Conservation (phyloP, 345 rosid species). For the Balakata baccata region DNA sequence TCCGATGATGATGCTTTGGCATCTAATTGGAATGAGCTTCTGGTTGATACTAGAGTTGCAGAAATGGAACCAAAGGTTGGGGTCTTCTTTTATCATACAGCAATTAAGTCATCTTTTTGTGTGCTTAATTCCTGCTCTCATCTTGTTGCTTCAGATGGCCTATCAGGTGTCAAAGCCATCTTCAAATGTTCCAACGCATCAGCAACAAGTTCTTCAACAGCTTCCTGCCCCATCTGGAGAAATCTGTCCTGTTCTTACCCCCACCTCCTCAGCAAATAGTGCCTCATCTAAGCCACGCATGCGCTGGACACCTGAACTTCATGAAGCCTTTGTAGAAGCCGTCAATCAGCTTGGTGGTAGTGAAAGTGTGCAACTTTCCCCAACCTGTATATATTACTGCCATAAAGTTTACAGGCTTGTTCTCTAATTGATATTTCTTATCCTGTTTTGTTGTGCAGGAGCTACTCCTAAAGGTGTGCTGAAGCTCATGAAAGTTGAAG, state of each 20-base stretch:
- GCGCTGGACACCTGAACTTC: conserved; percentile 97
- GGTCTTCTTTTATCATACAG: conserved; percentile 8
- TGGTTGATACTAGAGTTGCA: conserved; percentile 40
- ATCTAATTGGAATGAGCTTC: conserved; percentile 58
- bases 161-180: conserved; percentile 47
- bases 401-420: neutral
- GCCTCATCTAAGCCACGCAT: conserved; percentile 71
- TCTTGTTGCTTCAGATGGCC: conserved; percentile 48
- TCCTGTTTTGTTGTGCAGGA: conserved; percentile 37
- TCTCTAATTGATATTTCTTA: conserved; percentile 23
- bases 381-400: neutral
- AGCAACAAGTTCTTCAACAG: conserved; percentile 41
- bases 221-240: conserved; percentile 58
- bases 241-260: conserved; percentile 39
- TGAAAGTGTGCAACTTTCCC: conserved; percentile 47
- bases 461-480: conserved; percentile 95
- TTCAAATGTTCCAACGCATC: conserved; percentile 35
- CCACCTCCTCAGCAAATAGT: conserved; percentile 51
- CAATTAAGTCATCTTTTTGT: conserved; percentile 14
- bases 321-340: conserved; percentile 89
- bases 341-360: conserved; percentile 82
- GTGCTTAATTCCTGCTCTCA: conserved; percentile 21
- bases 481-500: conserved; percentile 80
- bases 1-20: conserved; percentile 57
- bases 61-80: conserved; percentile 65